Evolutionary conservation across 805 yeast genomes (phyloP), one percentile per base, ranked within the genome.

Genomic region (Ogataea philodendri): DNA sequence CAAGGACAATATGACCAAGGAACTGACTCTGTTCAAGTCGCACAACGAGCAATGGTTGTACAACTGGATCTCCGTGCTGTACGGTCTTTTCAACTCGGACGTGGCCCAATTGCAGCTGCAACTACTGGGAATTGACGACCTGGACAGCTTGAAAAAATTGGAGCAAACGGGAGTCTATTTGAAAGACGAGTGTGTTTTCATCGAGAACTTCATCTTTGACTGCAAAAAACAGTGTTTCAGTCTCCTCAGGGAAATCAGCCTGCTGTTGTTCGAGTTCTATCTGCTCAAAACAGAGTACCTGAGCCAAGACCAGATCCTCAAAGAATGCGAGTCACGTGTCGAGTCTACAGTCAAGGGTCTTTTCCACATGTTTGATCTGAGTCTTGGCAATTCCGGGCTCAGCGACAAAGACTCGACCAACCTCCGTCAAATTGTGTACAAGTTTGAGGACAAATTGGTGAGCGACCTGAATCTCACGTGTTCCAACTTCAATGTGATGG

Each of bases 51-150:
- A 44, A 19, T 50, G 52, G 54, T 24, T 54, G 3, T 52, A 41
- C 19, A 44, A 44, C n/a, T 58, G 62, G 60, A 45, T 55, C 22
- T 54, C 62, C 0, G 50, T 49, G 3, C 36, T 57, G 1, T 58
- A 51, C 36, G 54, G 60, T 1, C 30, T 58, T 5, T 51, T 54
- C 30, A 50, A 47, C 22, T 43, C 60, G 8, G 52, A 47, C 7
- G 40, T 54, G n/a, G 28, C 43, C 8, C 50, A 48, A 23, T 30
- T 57, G 10, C 55, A 54, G 21, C 28, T 44, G 17, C 60, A 55
- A 22, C 25, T 55, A 9, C 42, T 52, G 13, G 61, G 60, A 1
- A 28, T 49, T 25, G 52, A 51, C 15, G 40, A 45, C 15, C 31
- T 56, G 10, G 44, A 42, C 14, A 47, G 52, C n/a, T 18, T 55